These are phyloP conservation scores for Mallotus japonicus DNA, from an alignment of 441 rosid species.

Conservation along the genomic window DNA sequence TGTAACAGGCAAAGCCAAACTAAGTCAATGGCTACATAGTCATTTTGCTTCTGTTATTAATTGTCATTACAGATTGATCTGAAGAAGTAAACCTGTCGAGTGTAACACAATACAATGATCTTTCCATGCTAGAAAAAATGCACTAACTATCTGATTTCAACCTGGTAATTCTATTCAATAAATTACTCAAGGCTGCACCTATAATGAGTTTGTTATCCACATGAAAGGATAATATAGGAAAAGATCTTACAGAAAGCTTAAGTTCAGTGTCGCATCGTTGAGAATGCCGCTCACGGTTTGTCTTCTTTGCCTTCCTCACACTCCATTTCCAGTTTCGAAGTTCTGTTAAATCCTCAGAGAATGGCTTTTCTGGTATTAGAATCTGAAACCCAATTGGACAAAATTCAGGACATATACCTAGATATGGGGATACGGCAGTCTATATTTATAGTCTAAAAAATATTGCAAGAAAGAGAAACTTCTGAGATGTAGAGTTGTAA, in stretches of 20 bases:
- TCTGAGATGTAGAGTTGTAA: neutral
- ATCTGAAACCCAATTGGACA: constrained; percentile 37
- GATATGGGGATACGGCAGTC: neutral
- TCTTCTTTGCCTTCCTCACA: constrained; percentile 67
- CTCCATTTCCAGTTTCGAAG: constrained; percentile 74
- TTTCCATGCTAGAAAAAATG: neutral
- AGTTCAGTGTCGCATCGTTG: constrained; percentile 86
- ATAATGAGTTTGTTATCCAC: constrained; percentile 8
- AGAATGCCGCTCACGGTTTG: constrained; percentile 83
- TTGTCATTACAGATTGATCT: constrained; percentile 12
- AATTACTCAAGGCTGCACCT: constrained; percentile 2
- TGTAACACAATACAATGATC: constrained; percentile 1
- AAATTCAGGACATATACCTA: neutral
- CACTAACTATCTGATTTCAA: constrained; percentile 13
- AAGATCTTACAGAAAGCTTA: constrained; percentile 74
- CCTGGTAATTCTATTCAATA: constrained; percentile 5
- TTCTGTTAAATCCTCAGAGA: constrained; percentile 56
- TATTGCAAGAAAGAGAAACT: neutral
- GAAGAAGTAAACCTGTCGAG: neutral
- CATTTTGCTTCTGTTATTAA: neutral
- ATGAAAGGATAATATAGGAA: constrained; percentile 13
- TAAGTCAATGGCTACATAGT: neutral
- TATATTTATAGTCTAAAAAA: neutral
- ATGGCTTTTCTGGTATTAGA: constrained; percentile 65
- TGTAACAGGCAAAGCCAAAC: constrained; percentile 4